phyloP scores from a whole-genome alignment of 1,139 yeast species.

The Hanseniaspora uvarum region DNA sequence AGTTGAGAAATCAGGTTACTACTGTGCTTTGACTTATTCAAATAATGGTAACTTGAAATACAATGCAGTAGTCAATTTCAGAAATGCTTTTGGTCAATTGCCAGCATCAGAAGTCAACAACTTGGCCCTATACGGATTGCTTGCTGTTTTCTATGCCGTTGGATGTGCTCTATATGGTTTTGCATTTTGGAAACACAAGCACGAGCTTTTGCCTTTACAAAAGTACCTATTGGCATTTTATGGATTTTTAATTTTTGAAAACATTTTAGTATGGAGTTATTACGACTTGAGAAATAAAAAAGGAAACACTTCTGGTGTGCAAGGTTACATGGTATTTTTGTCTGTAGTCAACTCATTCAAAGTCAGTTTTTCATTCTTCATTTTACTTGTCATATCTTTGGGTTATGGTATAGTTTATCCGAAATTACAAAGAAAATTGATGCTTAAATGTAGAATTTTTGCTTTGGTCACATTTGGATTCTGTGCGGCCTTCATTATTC shows the following conservation, averaged over 20 bases:
- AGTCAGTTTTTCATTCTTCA: slow-evolving; percentile 77
- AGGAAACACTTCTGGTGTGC: slow-evolving; percentile 52
- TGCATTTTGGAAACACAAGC: slow-evolving; percentile 74
- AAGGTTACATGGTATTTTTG: slow-evolving; percentile 64
- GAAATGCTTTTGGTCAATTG: slow-evolving; percentile 81
- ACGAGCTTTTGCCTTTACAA: slow-evolving; percentile 83
- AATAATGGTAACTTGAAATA: slow-evolving; percentile 38
- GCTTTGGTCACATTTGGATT: slow-evolving; percentile 64
- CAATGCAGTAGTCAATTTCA: slow-evolving; percentile 61
- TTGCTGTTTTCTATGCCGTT: slow-evolving; percentile 74
- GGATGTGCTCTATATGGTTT: slow-evolving; percentile 74
- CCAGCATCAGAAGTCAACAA: slow-evolving; percentile 89
- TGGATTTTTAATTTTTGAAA: slow-evolving; percentile 72
- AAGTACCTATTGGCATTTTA: slow-evolving; percentile 80
- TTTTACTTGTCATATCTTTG: slow-evolving; percentile 71
- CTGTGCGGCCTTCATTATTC: slow-evolving; percentile 56
- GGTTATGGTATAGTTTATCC: slow-evolving; percentile 94
- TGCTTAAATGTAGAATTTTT: slow-evolving; percentile 71
- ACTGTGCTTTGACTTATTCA: slow-evolving; percentile 71
- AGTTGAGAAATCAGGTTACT: slow-evolving; percentile 71
- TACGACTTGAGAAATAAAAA: slow-evolving; percentile 70
- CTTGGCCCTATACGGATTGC: slow-evolving; percentile 75
- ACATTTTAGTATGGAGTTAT: slow-evolving; percentile 82
- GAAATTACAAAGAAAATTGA: slow-evolving; percentile 60
- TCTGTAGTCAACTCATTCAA: slow-evolving; percentile 72